Evolutionary conservation across 345 rosid genomes (phyloP).

Genomic region (Camelina hispida): DNA sequence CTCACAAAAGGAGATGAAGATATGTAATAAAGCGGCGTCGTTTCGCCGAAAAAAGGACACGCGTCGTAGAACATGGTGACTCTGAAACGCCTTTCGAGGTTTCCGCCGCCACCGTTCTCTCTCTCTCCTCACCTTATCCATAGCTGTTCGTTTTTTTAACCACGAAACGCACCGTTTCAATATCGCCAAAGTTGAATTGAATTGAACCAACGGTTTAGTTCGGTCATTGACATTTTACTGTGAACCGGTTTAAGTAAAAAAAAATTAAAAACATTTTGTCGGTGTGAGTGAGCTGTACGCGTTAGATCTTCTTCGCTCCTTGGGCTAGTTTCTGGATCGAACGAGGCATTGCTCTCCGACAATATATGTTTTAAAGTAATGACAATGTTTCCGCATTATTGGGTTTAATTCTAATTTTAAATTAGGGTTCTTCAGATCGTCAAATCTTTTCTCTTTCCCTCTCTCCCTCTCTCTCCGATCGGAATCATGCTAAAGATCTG

Average conservation of each 20-base stretch:
- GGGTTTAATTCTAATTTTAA: conserved; percentile 34
- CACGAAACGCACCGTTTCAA: conserved; percentile 29
- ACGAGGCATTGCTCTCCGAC: conserved; percentile 32
- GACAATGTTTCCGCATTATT: conserved; percentile 45
- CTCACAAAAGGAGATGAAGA: background rate
- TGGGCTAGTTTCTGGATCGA: conserved; percentile 33
- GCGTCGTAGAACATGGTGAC: conserved; percentile 36
- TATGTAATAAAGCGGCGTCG: background rate
- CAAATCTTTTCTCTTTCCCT: conserved; percentile 36
- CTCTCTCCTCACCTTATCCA: background rate
- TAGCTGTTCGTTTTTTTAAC: background rate
- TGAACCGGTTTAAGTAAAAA: background rate
- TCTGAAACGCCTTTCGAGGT: conserved; percentile 37
- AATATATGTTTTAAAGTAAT: conserved; percentile 28
- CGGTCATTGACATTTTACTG: background rate
- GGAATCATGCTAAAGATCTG: conserved; percentile 38
- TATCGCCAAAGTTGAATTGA: conserved; percentile 6
- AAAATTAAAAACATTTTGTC: conserved; percentile 15
- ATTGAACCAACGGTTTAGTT: background rate
- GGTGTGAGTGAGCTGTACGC: conserved; percentile 48
- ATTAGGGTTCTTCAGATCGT: conserved; percentile 46
- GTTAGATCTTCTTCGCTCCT: conserved; percentile 25
- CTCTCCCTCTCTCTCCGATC: conserved; percentile 29
- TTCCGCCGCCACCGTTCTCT: conserved; percentile 21
- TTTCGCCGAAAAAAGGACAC: conserved; percentile 25